Evolutionary conservation across 1,284 basidiomycete species (phyloP).

Genomic region (Irpex lacteus): DNA sequence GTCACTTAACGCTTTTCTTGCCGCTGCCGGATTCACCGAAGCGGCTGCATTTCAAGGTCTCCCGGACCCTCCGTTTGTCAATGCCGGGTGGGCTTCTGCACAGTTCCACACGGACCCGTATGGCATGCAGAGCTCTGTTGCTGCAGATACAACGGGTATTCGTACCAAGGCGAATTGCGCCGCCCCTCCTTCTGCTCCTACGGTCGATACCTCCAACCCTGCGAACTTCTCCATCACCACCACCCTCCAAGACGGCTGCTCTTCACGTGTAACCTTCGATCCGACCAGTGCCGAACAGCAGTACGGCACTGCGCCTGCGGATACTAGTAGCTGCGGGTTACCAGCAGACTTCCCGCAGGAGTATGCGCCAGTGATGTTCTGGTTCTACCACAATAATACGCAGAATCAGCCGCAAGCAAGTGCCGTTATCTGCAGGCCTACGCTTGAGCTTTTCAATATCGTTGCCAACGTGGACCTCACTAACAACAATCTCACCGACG

Average conservation of each 20-base stretch:
- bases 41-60: conserved; percentile 44
- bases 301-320: conserved; percentile 39
- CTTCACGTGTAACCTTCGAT: conserved; percentile 33
- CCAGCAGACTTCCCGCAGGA: conserved; percentile 29
- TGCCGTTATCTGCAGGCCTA: conserved; percentile 55
- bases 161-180: conserved; percentile 46
- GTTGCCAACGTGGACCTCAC: conserved; percentile 42
- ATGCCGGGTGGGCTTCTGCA: conserved; percentile 45
- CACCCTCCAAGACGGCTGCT: conserved; percentile 44
- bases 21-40: conserved; percentile 53
- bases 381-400: conserved; percentile 42
- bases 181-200: conserved; percentile 31
- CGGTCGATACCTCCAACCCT: conserved; percentile 20
- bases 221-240: conserved; percentile 36
- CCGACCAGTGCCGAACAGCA: conserved; percentile 38
- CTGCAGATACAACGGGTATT: conserved; percentile 52
- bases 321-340: conserved; percentile 35
- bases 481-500: conserved; percentile 37
- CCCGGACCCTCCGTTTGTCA: conserved; percentile 52
- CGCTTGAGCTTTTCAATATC: conserved; percentile 42
- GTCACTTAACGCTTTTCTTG: conserved; percentile 39
- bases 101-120: conserved; percentile 31
- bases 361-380: conserved; percentile 61
- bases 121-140: neutral
- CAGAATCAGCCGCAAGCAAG: conserved; percentile 35